Evolutionary conservation across 495 filamentous ascomycete genomes (phyloP), one percentile per base, ranked within the genome.

Genomic region (Talaromyces adpressus): DNA sequence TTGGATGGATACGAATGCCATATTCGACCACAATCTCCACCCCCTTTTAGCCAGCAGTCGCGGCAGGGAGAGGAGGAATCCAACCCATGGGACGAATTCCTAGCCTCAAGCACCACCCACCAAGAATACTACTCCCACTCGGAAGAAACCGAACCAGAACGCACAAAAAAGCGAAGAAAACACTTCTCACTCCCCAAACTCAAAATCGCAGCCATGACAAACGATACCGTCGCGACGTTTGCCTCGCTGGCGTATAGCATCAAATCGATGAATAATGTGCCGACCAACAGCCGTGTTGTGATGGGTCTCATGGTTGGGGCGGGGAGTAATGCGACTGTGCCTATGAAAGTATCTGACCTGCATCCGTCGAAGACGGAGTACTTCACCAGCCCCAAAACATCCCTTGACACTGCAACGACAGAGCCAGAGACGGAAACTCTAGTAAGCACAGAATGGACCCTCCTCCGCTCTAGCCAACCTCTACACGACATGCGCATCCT

Each of bases 401-500:
- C 27, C 77, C 12, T 8, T 7, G 30, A 32, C 22, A 18, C 47
- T 18, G 4, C n/a, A 6, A 5, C 8, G 3, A 27, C 27, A 54
- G 30, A 22, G n/a, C 6, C 14, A 36, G 56, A 58, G 1, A 70
- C 81, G 20, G 75, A 84, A 36, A 83, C 91, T 1, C 81, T 90
- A 0, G 82, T 92, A 34, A 91, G 90, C 65, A 93, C 90, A 0
- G 90, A 93, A 72, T 91, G 87, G 89, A 88, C 86, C 49, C 90
- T 93, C 57, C 82, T 81, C 23, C 88, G 85, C 1, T 81, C 89
- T 4, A 78, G 82, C 3, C 76, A 76, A 6, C 85, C 90, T 1
- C 72, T 93, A 6, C 72, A 75, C 18, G 81, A 83, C 30, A 76
- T 85, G 16, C 74, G 78, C 3, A 71, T 90, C 22, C 75, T 85